Base-by-base conservation (phyloP, 2,329 filamentous ascomycete species). In the Colletotrichum graminicola region DNA sequence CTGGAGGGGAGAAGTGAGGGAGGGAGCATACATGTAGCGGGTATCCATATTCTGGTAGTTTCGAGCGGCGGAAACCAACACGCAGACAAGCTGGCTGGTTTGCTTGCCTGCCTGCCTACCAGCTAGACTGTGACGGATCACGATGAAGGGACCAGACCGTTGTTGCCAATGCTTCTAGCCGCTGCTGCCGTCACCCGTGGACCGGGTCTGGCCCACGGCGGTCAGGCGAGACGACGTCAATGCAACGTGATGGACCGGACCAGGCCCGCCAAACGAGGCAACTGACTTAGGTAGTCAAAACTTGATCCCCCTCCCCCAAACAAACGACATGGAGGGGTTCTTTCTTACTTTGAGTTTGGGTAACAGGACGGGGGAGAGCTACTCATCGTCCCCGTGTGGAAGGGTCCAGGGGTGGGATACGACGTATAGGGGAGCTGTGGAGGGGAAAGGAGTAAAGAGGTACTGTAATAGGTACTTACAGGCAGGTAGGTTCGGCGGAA, bases 111-210 rank as follows among this genome's bases (percentile, higher is more conserved):
- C 0, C 4, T 14, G 14, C 55, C 36, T 8, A n/a, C 34, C 36
- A 39, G 16, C 21, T 21, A 43, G 57, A 11, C 41, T 11, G 45
- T 47, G 57, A 61, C 29, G 59, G 18, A 14, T 45, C 5, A 47
- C 47, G 57, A 47, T 34, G 57, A 49, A 43, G 41, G 41, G 57
- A 3, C 57, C 45, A 62, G 59, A 62, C 45, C 59, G 32, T 45
- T 29, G 12, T 45, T 51, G 26, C 14, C 16, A n/a, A 34, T 62
- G 43, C 21, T n/a, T 61, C n/a, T 62, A 32, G 43, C 10, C 32
- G 45, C 59, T 26, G 54, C 54, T 39, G 43, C 43, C 43, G 54
- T 56, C 32, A 56, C n/a, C 54, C 21, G 32, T 36, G 54, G 34
- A 39, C 54, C 18, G 21, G 21, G 34, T 16, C 34, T 36, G 51